These are phyloP conservation scores for Talaromyces amestolkiae DNA, from an alignment of 2,329 filamentous ascomycete genomes.

Conservation along the genomic window DNA sequence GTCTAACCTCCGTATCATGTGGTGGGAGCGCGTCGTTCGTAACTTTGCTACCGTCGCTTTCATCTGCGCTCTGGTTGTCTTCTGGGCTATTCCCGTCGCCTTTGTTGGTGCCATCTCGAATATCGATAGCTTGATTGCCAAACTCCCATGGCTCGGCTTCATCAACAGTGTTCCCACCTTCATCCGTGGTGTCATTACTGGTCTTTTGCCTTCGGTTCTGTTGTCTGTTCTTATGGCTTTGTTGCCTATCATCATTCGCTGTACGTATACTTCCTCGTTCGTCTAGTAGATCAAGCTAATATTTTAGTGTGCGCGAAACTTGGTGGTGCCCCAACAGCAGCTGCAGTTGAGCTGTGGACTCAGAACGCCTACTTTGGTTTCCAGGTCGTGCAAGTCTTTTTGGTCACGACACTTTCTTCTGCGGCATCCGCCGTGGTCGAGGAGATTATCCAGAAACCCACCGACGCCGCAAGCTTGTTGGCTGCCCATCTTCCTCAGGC, in stretches of 20 bases:
- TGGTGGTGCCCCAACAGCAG: constrained; percentile 74
- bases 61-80: constrained; percentile 74
- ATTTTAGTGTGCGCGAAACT: constrained; percentile 68
- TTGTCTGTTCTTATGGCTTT: constrained; percentile 82
- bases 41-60: constrained; percentile 68
- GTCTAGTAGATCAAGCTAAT: neutral
- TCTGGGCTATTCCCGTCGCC: constrained; percentile 77
- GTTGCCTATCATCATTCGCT: constrained; percentile 76
- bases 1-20: constrained; percentile 76
- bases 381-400: constrained; percentile 80
- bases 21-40: constrained; percentile 80
- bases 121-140: constrained; percentile 64
- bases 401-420: constrained; percentile 79
- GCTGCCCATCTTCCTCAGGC: constrained; percentile 74
- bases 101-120: constrained; percentile 85
- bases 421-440: constrained; percentile 69
- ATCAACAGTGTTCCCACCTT: constrained; percentile 65
- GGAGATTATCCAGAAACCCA: constrained; percentile 63
- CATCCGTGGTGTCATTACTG: constrained; percentile 81
- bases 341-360: constrained; percentile 80
- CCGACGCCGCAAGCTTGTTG: constrained; percentile 61
- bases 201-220: constrained; percentile 75
- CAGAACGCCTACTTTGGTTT: constrained; percentile 81
- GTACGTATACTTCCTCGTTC: constrained; percentile 45
- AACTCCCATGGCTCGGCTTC: constrained; percentile 68